Evolutionary conservation across 208 protist species (phyloP).

Genomic region (Jaenimonas drosophilae): DNA sequence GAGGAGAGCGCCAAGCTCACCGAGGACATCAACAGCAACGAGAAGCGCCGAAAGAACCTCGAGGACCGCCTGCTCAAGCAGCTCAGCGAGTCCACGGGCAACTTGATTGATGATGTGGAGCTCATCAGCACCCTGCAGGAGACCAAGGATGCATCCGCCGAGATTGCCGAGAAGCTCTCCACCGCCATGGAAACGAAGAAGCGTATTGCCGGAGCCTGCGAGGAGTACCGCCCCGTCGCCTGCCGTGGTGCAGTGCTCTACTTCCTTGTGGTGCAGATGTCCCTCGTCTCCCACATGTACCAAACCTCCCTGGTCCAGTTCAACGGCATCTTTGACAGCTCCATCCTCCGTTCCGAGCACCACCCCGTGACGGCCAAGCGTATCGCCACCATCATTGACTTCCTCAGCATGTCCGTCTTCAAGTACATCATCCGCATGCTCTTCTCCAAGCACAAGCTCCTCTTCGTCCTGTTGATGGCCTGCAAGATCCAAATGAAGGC

Average conservation of each 20-base stretch:
- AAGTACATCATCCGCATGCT: slow-evolving; percentile 95
- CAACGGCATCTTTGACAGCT: slow-evolving; percentile 93
- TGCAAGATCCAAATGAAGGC: slow-evolving; percentile 95
- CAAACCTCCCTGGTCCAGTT: slow-evolving; percentile 97
- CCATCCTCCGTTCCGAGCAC: slow-evolving; percentile 88
- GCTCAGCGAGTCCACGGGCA: slow-evolving; percentile 91
- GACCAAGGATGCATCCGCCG: slow-evolving; percentile 95
- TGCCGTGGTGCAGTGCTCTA: slow-evolving; percentile 96
- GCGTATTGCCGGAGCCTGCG: slow-evolving; percentile 93
- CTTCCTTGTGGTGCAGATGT: slow-evolving; percentile 98
- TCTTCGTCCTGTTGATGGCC: slow-evolving; percentile 95
- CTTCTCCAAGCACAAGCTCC: slow-evolving; percentile 96
- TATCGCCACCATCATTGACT: slow-evolving; percentile 95
- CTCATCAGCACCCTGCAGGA: slow-evolving; percentile 95
- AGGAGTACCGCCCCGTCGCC: slow-evolving; percentile 97
- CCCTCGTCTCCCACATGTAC: slow-evolving; percentile 97
- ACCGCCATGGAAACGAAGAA: slow-evolving; percentile 93
- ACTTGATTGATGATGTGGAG: slow-evolving; percentile 90
- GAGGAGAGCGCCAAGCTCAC: slow-evolving; percentile 93
- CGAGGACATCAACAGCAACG: slow-evolving; percentile 95
- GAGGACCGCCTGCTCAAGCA: slow-evolving; percentile 93
- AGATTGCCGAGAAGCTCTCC: slow-evolving; percentile 95
- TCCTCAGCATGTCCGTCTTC: slow-evolving; percentile 91
- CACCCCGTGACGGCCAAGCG: slow-evolving; percentile 89
- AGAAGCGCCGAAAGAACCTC: slow-evolving; percentile 91